Evolutionary conservation across 352 stramenopile species (phyloP), one percentile per base, ranked within the genome.

Genomic region (Aphanomyces invadans): DNA sequence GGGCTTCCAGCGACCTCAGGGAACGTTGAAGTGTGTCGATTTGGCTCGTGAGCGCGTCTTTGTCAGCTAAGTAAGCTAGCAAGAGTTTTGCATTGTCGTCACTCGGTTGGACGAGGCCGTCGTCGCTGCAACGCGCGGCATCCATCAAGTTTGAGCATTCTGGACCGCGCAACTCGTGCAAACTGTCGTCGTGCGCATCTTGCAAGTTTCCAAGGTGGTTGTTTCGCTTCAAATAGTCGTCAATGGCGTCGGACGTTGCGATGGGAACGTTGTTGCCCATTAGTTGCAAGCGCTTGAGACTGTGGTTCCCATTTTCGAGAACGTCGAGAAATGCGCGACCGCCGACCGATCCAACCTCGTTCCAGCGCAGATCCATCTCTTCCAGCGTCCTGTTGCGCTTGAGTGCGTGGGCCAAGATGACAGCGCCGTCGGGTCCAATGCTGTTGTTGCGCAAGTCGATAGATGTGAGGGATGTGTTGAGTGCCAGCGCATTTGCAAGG

Each of bases 401-500:
- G 3, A 95, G 72, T 2, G 81, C 75, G 31, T 72, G 68, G 2
- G 83, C 86, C 1, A 95, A 72, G 1, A 77, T 74, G 29, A 77
- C 82, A 17, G 84, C 86, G 15, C 83, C 86, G 29, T 92, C 87
- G 0, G 82, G 70, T 0, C 80, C 72, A 51, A 95, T 77, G 69
- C 89, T 89, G 71, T 95, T 95, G 71, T 95, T 93, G 19, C 85
- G 82, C 42, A 95, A 68, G 46, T 95, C 85, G 15, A 95, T 73
- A 21, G 76, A 69, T 3, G 88, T 46, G 17, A 95, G 70, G 9
- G 74, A 76, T 29, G 76, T 77, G 61, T 95, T 85, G 10, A 85
- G 70, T 64, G 87, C 78, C 2, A 92, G 68, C 7, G 83, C 82
- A 3, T 54, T 54, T 7, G 83, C 79, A 10, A 94, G 70, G 33